These are phyloP conservation scores for Geoglossum cookeanum DNA, from an alignment of 2,329 filamentous ascomycete genomes.

Conservation along the genomic window DNA sequence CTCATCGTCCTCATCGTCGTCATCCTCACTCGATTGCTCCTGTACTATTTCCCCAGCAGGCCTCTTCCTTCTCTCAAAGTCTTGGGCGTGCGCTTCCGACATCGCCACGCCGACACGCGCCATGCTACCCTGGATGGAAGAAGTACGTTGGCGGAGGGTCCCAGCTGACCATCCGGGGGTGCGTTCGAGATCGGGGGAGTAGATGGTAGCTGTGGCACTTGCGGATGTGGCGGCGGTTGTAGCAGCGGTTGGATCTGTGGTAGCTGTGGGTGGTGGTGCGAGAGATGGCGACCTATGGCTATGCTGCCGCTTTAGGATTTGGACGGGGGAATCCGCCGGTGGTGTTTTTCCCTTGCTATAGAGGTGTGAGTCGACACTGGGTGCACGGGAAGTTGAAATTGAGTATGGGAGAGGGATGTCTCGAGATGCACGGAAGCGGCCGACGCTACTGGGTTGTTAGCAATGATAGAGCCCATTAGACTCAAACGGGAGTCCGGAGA, in stretches of 20 bases:
- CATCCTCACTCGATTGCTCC: not conserved
- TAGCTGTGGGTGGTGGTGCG: constrained; percentile 7
- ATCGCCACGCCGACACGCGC: constrained; percentile 47
- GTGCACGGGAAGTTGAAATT: constrained; percentile 15
- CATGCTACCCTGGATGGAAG: constrained; percentile 20
- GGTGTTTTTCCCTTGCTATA: constrained; percentile 22
- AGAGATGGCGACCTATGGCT: not conserved
- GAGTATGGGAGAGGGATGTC: constrained; percentile 76
- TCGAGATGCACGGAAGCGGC: constrained; percentile 71
- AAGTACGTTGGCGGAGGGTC: constrained; percentile 12
- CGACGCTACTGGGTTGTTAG: constrained; percentile 29
- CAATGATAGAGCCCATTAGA: not conserved
- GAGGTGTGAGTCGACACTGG: constrained; percentile 8
- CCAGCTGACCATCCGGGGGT: not conserved
- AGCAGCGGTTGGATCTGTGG: not conserved
- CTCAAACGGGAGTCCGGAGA: not conserved
- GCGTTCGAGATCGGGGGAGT: not conserved
- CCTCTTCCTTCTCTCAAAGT: constrained; percentile 66
- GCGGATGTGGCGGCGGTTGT: too few relatives aligned
- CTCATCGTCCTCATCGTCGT: constrained; percentile 3
- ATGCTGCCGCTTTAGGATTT: not conserved
- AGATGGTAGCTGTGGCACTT: not conserved
- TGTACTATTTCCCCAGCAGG: constrained; percentile 24
- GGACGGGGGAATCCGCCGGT: not conserved
- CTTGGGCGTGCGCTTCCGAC: constrained; percentile 68